Percentiles rank a stretch among this genome's conserved stretches.
Evolutionary conservation across 2,329 filamentous ascomycete species (phyloP).

Genomic region (Alternaria panax): DNA sequence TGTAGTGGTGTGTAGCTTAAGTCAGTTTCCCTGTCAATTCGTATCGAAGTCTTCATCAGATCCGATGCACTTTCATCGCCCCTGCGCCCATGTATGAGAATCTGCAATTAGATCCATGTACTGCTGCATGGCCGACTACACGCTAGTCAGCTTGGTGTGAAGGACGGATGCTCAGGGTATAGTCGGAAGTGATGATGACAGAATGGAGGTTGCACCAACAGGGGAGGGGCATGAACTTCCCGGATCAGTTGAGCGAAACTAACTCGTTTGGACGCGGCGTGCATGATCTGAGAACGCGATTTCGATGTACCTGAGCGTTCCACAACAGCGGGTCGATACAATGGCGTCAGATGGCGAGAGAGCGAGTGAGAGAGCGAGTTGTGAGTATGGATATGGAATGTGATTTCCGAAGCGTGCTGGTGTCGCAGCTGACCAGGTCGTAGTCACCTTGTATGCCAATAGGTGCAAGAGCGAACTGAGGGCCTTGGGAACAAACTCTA

Average conservation of each 20-base stretch:
- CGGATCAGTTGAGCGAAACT: constrained; percentile 8
- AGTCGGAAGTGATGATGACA: constrained; percentile 11
- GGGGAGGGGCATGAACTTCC: constrained; percentile 7
- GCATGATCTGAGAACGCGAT: constrained; percentile 19
- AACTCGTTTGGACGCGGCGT: constrained; percentile 5
- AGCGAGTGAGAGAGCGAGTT: not conserved
- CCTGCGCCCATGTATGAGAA: not conserved
- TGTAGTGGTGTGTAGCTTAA: constrained; percentile 10
- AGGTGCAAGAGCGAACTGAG: not conserved
- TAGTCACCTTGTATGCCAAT: not conserved
- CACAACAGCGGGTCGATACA: constrained; percentile 4
- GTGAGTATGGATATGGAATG: not conserved
- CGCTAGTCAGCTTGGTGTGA: constrained; percentile 7
- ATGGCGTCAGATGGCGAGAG: constrained; percentile 3
- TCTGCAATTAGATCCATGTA: constrained; percentile 4
- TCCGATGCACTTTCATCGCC: constrained; percentile 4
- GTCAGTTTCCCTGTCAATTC: constrained; percentile 8
- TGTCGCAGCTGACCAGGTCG: not conserved
- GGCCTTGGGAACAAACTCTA: not conserved
- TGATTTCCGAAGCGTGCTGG: not conserved
- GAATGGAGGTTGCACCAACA: constrained; percentile 6
- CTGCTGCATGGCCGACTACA: constrained; percentile 13
- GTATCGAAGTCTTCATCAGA: constrained; percentile 6
- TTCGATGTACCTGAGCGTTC: constrained; percentile 16
- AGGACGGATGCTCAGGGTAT: not conserved